These are phyloP conservation scores for Leptographium wingfieldii DNA, from an alignment of 2,329 filamentous ascomycete genomes.

Conservation along the genomic window DNA sequence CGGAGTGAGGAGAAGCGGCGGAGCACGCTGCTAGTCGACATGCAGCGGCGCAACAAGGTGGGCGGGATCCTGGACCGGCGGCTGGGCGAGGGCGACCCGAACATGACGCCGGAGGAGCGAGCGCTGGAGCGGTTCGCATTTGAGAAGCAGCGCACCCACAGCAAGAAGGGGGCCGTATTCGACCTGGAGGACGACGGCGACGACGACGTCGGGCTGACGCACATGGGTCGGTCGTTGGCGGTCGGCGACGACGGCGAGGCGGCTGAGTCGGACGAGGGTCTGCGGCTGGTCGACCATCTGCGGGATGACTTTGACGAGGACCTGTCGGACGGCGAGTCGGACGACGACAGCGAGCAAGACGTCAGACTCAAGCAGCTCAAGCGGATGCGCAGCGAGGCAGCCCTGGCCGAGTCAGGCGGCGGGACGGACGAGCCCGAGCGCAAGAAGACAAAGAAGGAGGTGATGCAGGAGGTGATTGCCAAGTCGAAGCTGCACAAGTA, in stretches of 20 bases:
- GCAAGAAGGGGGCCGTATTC: constrained; percentile 66
- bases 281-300: constrained; percentile 12
- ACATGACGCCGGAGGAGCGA: constrained; percentile 85
- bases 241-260: constrained; percentile 30
- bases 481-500: constrained; percentile 96
- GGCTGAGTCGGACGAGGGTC: constrained; percentile 30
- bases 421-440: constrained; percentile 55
- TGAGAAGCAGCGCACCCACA: constrained; percentile 66
- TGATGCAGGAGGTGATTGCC: constrained; percentile 95
- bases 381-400: constrained; percentile 33
- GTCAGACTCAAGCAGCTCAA: constrained; percentile 42
- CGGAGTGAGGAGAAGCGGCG: constrained; percentile 77
- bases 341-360: constrained; percentile 47
- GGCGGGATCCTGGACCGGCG: constrained; percentile 86
- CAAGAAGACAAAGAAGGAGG: constrained; percentile 91
- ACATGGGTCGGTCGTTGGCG: constrained; percentile 63
- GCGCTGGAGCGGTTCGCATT: constrained; percentile 82
- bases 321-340: constrained; percentile 39
- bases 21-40: constrained; percentile 75
- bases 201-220: constrained; percentile 59
- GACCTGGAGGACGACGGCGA: constrained; percentile 78
- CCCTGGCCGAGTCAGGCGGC: constrained; percentile 27
- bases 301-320: constrained; percentile 45
- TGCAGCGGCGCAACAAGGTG: constrained; percentile 80
- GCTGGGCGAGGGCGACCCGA: constrained; percentile 90